Percentiles rank a stretch among this genome's conserved stretches.
Conservation (phyloP, 768 basidiomycete species). For the Artomyces pyxidatus region DNA sequence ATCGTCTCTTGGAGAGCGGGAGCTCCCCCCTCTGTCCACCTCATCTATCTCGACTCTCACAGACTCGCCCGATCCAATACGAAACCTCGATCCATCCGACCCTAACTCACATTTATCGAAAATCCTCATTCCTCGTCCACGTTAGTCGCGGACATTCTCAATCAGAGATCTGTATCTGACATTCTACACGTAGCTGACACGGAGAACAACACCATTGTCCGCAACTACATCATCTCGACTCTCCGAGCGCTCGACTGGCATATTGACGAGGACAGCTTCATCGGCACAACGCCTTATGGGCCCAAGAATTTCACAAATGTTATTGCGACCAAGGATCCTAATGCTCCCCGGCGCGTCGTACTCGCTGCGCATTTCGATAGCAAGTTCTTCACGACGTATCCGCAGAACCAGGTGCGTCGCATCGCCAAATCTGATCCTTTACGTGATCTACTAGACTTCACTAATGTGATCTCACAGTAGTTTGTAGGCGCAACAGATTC, state of each 20-base stretch:
- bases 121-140: conserved; percentile 77
- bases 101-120: conserved; percentile 70
- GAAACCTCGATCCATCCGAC: conserved; percentile 57
- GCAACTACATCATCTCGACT: conserved; percentile 69
- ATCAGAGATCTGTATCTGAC: neutral
- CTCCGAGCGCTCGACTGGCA: conserved; percentile 78
- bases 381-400: conserved; percentile 71
- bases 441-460: neutral
- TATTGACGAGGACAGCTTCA: conserved; percentile 79
- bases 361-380: conserved; percentile 93
- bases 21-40: conserved; percentile 36
- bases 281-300: conserved; percentile 74
- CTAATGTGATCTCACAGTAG: conserved; percentile 37
- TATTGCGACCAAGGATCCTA: conserved; percentile 91
- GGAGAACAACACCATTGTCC: conserved; percentile 72
- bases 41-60: conserved; percentile 44
- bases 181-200: conserved; percentile 46
- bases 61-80: conserved; percentile 52
- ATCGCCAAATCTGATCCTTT: neutral
- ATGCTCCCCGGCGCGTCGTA: conserved; percentile 70
- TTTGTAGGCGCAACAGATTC: conserved; percentile 98
- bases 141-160: conserved; percentile 35
- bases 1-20: conserved; percentile 29
- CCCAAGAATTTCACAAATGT: conserved; percentile 77
- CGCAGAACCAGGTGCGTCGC: conserved; percentile 61